phyloP scores from a whole-genome alignment of 441 rosid genomes.

The Corymbia calophylla region DNA sequence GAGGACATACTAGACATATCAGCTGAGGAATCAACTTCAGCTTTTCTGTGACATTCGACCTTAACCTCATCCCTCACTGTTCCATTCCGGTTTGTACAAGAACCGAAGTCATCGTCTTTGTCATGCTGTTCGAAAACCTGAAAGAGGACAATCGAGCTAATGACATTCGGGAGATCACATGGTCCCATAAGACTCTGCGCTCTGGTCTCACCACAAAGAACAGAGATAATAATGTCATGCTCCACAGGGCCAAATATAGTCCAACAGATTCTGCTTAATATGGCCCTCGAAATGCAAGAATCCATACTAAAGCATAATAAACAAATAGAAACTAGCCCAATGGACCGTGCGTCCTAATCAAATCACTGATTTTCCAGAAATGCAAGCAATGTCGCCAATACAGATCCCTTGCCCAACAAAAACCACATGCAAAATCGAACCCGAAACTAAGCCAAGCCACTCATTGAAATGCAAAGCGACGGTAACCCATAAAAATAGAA shows the following conservation, averaged over 20 bases:
- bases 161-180: neutral
- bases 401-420: neutral
- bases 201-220: neutral
- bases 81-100: slow-evolving; percentile 17
- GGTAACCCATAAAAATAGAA: neutral
- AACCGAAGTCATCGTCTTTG: slow-evolving; percentile 25
- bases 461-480: neutral
- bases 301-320: neutral
- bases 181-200: neutral
- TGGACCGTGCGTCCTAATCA: neutral
- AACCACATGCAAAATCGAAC: neutral
- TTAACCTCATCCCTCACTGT: slow-evolving; percentile 26
- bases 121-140: slow-evolving; percentile 18
- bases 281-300: neutral
- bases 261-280: neutral
- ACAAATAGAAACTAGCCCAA: neutral
- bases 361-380: neutral
- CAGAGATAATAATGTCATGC: neutral
- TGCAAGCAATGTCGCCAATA: neutral
- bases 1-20: slow-evolving; percentile 29
- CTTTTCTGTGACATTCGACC: slow-evolving; percentile 37
- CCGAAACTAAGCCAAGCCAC: neutral
- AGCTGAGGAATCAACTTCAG: slow-evolving; percentile 26
- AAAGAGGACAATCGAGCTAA: neutral
- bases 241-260: neutral